Percentiles rank a stretch among this genome's conserved stretches.
These are phyloP conservation scores for Tetracladium setigerum DNA, from an alignment of 495 filamentous ascomycete genomes.

Conservation along the genomic window DNA sequence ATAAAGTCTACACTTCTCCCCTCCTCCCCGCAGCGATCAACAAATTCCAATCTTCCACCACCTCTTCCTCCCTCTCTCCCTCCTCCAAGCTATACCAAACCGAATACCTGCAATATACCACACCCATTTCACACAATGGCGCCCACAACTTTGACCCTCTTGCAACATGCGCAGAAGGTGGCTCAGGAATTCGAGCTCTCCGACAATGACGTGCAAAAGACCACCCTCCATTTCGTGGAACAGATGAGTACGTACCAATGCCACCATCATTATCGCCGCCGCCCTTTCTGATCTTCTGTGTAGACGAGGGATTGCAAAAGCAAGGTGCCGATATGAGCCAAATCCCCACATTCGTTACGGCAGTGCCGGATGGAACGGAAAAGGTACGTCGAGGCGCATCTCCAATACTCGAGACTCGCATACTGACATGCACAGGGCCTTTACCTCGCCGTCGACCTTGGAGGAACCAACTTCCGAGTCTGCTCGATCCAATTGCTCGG, in stretches of 20 bases:
- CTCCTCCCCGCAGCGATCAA: not conserved
- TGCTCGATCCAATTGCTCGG: constrained; percentile 90
- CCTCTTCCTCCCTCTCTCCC: constrained; percentile 29
- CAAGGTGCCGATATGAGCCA: constrained; percentile 79
- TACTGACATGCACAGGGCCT: constrained; percentile 54
- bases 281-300: constrained; percentile 3
- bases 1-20: not conserved
- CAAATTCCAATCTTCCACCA: not conserved
- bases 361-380: constrained; percentile 94
- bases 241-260: constrained; percentile 59
- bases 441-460: constrained; percentile 93
- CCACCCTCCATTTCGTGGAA: constrained; percentile 74
- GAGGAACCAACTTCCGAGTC: constrained; percentile 96
- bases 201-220: constrained; percentile 68
- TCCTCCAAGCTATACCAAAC: constrained; percentile 27
- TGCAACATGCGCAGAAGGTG: constrained; percentile 68
- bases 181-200: constrained; percentile 82
- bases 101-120: constrained; percentile 37
- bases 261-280: not conserved
- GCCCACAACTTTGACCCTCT: constrained; percentile 48
- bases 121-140: constrained; percentile 37
- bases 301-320: constrained; percentile 73
- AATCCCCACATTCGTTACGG: constrained; percentile 94
- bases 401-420: not conserved
- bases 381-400: constrained; percentile 46